Evolutionary conservation across 2,329 filamentous ascomycete species (phyloP).

Genomic region (Arthrocladium fulminans): DNA sequence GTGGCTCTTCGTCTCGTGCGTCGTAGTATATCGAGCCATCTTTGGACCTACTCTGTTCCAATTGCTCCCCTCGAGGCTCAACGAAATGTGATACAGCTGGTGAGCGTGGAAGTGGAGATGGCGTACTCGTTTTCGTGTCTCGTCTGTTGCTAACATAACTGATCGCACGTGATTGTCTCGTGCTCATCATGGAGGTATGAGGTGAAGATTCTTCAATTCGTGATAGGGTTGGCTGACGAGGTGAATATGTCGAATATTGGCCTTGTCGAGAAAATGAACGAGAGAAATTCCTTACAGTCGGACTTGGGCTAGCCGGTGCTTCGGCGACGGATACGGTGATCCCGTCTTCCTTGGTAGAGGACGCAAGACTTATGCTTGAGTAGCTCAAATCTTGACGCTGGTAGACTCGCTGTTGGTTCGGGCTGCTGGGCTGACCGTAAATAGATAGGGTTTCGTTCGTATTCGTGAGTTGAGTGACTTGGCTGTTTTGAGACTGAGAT

Average conservation of each 20-base stretch:
- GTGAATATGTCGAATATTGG: not conserved
- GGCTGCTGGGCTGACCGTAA: not conserved
- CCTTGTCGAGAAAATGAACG: constrained; percentile 8
- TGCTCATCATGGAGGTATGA: constrained; percentile 17
- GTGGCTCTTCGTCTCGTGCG: not conserved
- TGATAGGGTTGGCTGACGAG: constrained; percentile 12
- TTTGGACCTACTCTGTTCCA: not conserved
- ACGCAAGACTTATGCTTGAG: constrained; percentile 1
- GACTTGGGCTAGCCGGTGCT: not conserved
- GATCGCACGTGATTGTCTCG: not conserved
- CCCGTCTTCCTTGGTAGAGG: constrained; percentile 1
- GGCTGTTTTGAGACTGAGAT: constrained; percentile 2
- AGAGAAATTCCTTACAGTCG: not conserved
- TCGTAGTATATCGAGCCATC: constrained; percentile 3
- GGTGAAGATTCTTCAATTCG: constrained; percentile 20
- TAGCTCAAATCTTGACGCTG: not conserved
- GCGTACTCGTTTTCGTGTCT: not conserved
- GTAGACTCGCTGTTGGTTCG: not conserved
- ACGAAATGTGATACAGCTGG: not conserved
- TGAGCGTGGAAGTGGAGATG: not conserved
- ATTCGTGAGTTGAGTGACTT: constrained; percentile 1
- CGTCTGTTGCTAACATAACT: constrained; percentile 3
- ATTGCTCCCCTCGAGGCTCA: not conserved
- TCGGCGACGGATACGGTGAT: not conserved
- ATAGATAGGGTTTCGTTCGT: constrained; percentile 2